Evolutionary conservation across 2,329 filamentous ascomycete species (phyloP).

Genomic region (Fusarium oligoseptatum): DNA sequence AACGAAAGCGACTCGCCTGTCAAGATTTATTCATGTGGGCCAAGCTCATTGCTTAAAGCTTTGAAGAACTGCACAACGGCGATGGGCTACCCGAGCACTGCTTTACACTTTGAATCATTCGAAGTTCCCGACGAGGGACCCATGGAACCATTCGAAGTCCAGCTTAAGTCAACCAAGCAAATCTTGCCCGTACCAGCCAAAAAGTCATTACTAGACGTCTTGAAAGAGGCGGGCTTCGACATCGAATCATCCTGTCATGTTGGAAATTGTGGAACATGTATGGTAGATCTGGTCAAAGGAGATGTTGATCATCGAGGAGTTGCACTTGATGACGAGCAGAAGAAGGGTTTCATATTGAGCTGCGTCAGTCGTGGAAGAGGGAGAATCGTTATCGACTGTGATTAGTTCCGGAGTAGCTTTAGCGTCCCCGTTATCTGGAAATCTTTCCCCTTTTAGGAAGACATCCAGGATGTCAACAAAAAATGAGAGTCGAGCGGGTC

Average conservation of each 20-base stretch:
- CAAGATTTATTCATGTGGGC: slow-evolving; percentile 22
- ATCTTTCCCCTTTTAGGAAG: neutral
- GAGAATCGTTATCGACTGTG: slow-evolving; percentile 18
- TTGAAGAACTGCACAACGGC: neutral
- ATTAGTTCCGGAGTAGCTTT: neutral
- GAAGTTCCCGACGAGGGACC: slow-evolving; percentile 22
- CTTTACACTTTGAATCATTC: slow-evolving; percentile 21
- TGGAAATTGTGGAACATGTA: slow-evolving; percentile 34
- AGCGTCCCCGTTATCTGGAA: neutral
- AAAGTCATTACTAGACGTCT: slow-evolving; percentile 28
- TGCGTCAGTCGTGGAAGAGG: slow-evolving; percentile 34
- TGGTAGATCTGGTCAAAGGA: slow-evolving; percentile 26
- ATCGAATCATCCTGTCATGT: slow-evolving; percentile 31
- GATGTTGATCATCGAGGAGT: slow-evolving; percentile 30
- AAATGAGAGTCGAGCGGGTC: neutral
- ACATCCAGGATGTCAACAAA: neutral
- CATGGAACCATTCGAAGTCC: slow-evolving; percentile 25
- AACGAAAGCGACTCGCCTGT: neutral
- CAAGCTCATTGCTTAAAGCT: slow-evolving; percentile 7
- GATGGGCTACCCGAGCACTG: slow-evolving; percentile 3
- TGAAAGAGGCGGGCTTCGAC: slow-evolving; percentile 27
- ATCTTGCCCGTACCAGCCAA: slow-evolving; percentile 5
- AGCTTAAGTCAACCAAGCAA: slow-evolving; percentile 18
- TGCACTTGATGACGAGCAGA: slow-evolving; percentile 30
- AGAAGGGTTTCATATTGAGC: slow-evolving; percentile 20